phyloP scores from a whole-genome alignment of 2,329 filamentous ascomycete genomes.

The Emergomyces orientalis region DNA sequence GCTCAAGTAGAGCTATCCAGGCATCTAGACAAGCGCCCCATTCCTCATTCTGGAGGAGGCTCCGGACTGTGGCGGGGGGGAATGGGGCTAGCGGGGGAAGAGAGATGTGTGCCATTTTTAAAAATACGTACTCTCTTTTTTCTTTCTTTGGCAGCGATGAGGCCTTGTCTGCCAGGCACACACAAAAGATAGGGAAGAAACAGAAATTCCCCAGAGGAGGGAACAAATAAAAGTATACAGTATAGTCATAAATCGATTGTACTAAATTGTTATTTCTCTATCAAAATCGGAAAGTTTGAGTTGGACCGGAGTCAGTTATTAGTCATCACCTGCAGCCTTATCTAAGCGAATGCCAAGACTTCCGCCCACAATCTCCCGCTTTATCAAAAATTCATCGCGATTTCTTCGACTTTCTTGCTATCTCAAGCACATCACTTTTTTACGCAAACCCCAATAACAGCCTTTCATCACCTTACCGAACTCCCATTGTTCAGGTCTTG shows the following conservation, averaged over 20 bases:
- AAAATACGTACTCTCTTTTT: not conserved
- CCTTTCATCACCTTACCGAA: slow-evolving; percentile 76
- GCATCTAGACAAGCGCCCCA: slow-evolving; percentile 70
- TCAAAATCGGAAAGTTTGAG: not conserved
- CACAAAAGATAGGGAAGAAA: not conserved
- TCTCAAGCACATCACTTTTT: not conserved
- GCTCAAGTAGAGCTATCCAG: slow-evolving; percentile 60
- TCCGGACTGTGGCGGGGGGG: slow-evolving; percentile 58
- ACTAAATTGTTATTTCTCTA: not conserved
- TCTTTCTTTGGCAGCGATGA: not conserved
- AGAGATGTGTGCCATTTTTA: slow-evolving; percentile 26
- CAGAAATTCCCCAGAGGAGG: not conserved
- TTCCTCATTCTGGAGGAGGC: slow-evolving; percentile 57
- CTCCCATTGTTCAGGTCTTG: slow-evolving; percentile 69
- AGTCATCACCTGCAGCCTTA: slow-evolving; percentile 20
- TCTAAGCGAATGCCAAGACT: slow-evolving; percentile 24
- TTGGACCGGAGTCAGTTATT: not conserved
- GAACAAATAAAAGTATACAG: not conserved
- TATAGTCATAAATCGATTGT: too few species aligned
- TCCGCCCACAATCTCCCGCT: slow-evolving; percentile 10
- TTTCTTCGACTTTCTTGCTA: not conserved
- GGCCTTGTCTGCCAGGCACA: not conserved
- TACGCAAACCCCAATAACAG: slow-evolving; percentile 18
- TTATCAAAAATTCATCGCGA: slow-evolving; percentile 2
- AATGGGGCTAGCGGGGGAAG: slow-evolving; percentile 65